Conservation (phyloP, 2,329 filamentous ascomycete species). For the Aschersonia sp. region DNA sequence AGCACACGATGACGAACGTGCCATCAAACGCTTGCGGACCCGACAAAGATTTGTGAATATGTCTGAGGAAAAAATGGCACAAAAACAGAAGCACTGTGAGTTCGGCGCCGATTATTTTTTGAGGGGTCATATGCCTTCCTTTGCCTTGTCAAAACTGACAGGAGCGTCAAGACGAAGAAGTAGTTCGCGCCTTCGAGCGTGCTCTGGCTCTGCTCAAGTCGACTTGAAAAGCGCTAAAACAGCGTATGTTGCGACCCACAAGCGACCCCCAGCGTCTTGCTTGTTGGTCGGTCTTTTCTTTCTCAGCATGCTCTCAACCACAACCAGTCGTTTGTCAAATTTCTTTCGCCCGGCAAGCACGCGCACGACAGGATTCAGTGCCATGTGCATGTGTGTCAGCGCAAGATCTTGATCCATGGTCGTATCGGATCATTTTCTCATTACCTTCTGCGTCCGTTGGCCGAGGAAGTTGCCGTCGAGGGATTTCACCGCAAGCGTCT, state of each 20-base stretch:
- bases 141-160: neutral
- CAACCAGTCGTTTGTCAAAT: no score
- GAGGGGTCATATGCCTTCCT: neutral
- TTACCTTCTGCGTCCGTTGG: no score
- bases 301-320: no score
- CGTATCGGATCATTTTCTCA: no score
- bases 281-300: no score
- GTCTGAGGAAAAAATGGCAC: slow-evolving; percentile 54
- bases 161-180: slow-evolving; percentile 26
- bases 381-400: neutral
- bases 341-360: neutral
- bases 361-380: neutral
- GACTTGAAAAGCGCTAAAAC: slow-evolving; percentile 9
- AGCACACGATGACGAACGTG: slow-evolving; percentile 60
- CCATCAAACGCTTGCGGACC: slow-evolving; percentile 68
- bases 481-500: no score
- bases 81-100: slow-evolving; percentile 73
- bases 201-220: slow-evolving; percentile 39
- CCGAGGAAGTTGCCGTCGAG: no score
- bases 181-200: slow-evolving; percentile 48
- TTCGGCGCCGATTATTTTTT: neutral
- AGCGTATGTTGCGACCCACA: neutral
- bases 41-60: slow-evolving; percentile 63
- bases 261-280: neutral
- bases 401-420: neutral